Percentiles rank a stretch among this genome's conserved stretches.
phyloP scores from a whole-genome alignment of 257 asterid species.

The Leptodermis oblonga region DNA sequence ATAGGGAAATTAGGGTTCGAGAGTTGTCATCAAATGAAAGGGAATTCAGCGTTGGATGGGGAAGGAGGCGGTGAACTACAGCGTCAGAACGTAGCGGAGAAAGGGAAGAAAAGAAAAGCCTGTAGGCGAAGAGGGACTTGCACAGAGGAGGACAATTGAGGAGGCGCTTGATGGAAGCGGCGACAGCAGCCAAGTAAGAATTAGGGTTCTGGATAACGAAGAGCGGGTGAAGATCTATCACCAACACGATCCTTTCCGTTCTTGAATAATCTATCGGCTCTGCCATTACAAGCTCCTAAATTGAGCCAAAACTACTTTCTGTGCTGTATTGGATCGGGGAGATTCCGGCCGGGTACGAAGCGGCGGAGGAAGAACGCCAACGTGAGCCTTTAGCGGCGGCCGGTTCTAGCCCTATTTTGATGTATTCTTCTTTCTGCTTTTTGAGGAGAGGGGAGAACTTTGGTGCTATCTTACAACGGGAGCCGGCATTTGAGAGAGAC shows the following conservation, averaged over 20 bases:
- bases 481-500: not conserved
- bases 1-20: constrained; percentile 26
- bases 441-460: no score
- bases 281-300: constrained; percentile 33
- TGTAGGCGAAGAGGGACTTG: constrained; percentile 58
- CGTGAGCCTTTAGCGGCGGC: not conserved
- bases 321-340: not conserved
- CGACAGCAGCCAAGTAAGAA: constrained; percentile 47
- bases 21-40: constrained; percentile 42
- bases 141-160: constrained; percentile 58
- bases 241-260: constrained; percentile 64
- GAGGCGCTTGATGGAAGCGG: constrained; percentile 54
- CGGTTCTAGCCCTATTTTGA: not conserved
- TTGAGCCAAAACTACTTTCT: constrained; percentile 17
- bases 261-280: constrained; percentile 45
- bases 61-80: constrained; percentile 35
- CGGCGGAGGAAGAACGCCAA: not conserved
- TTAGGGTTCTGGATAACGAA: constrained; percentile 42
- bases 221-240: constrained; percentile 78
- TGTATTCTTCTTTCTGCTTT: no score
- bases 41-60: constrained; percentile 33
- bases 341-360: not conserved
- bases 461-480: not conserved
- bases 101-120: constrained; percentile 77
- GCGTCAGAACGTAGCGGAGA: constrained; percentile 57